A percentile compares a stretch with the other conserved stretches of the same genome.
These are phyloP conservation scores for Obelidium mucronatum DNA, from an alignment of 192 early-diverging fungal species.

Conservation along the genomic window DNA sequence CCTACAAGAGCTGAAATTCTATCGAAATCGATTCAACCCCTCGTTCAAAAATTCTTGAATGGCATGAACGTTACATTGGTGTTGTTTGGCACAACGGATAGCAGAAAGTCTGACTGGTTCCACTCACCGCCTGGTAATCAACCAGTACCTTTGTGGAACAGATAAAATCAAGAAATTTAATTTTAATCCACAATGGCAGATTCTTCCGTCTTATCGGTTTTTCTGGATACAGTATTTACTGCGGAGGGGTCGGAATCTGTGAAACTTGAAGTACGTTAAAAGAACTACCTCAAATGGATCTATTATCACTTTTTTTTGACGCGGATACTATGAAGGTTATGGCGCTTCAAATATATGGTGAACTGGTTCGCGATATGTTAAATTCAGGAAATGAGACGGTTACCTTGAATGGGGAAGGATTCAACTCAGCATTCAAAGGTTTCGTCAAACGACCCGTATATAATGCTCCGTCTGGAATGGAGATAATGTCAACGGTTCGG, in stretches of 20 bases:
- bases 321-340: too few relatives aligned
- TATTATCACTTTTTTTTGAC: background rate
- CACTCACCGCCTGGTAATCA: background rate
- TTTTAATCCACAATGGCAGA: background rate
- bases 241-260: background rate
- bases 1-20: background rate
- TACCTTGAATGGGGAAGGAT: background rate
- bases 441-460: background rate
- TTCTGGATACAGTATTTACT: constrained; percentile 19
- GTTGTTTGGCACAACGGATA: constrained; percentile 15
- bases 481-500: constrained; percentile 14
- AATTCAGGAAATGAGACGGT: background rate
- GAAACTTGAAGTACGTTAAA: constrained; percentile 18
- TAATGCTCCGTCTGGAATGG: constrained; percentile 6
- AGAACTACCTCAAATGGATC: background rate
- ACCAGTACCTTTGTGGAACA: background rate
- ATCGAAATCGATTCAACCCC: background rate
- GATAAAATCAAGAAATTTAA: background rate
- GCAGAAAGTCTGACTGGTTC: constrained; percentile 13
- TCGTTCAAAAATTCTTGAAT: constrained; percentile 14
- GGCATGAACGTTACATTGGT: constrained; percentile 24
- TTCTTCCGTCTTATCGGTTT: constrained; percentile 2
- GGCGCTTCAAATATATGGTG: constrained; percentile 16
- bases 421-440: constrained; percentile 2
- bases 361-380: constrained; percentile 20